Evolutionary conservation across 192 early-diverging fungal genomes (phyloP).

Genomic region (Rhizoclosmatium globosum): DNA sequence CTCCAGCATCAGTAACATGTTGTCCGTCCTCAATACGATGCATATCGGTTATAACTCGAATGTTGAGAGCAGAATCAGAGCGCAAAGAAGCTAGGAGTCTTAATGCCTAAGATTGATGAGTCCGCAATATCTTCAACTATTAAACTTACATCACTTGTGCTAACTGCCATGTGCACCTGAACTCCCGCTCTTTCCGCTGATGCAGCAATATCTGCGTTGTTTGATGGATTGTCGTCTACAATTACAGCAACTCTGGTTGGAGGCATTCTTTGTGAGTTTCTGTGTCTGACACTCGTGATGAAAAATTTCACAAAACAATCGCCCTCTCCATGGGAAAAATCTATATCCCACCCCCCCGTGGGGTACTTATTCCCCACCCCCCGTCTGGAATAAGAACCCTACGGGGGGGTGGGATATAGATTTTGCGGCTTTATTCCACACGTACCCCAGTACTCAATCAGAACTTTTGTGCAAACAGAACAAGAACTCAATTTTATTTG

Average conservation of each 20-base stretch:
- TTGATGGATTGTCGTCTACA: slow-evolving; percentile 6
- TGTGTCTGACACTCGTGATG: not conserved
- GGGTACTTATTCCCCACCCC: too few species aligned
- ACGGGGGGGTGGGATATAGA: too few species aligned
- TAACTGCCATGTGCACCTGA: not conserved
- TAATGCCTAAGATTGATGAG: too few species aligned
- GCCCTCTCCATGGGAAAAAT: too few species aligned
- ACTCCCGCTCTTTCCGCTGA: not conserved
- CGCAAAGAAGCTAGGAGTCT: too few species aligned
- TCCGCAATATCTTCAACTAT: too few species aligned
- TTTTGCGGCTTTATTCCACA: too few species aligned
- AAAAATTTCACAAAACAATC: not conserved
- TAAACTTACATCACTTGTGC: not conserved
- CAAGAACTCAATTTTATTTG: too few species aligned
- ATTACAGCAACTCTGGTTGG: not conserved
- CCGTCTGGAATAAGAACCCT: too few species aligned
- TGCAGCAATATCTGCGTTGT: not conserved
- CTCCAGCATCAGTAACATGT: slow-evolving; percentile 15
- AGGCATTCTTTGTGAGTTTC: not conserved
- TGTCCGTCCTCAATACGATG: slow-evolving; percentile 14
- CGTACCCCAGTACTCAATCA: too few species aligned
- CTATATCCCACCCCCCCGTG: too few species aligned
- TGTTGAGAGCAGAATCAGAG: not conserved
- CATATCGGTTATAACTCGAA: slow-evolving; percentile 25
- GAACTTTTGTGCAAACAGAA: too few species aligned